Evolutionary conservation across 2,329 filamentous ascomycete genomes (phyloP).

Genomic region (Macrophomina tecta): DNA sequence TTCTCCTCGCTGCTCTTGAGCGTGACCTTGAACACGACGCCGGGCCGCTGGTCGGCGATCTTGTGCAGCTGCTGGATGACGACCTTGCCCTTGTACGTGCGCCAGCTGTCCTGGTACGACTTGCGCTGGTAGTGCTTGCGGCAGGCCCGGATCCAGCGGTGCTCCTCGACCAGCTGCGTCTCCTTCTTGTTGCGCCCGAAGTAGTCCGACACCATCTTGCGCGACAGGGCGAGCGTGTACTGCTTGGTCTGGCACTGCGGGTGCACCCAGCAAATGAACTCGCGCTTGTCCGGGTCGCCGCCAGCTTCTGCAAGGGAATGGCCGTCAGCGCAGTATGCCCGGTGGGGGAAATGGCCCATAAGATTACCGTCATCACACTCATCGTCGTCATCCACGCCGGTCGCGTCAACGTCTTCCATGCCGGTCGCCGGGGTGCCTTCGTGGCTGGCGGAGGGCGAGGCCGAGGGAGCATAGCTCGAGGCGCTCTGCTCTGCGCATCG

Average conservation of each 20-base stretch:
- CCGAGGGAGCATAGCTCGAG: not conserved
- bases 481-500: not conserved
- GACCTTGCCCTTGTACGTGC: constrained; percentile 41
- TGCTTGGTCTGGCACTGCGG: constrained; percentile 41
- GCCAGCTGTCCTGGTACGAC: constrained; percentile 46
- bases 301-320: not conserved
- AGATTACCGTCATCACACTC: not conserved
- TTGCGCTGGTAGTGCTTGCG: constrained; percentile 50
- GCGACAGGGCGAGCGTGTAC: constrained; percentile 40
- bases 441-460: not conserved
- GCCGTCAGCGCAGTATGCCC: not conserved
- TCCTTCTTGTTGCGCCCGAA: constrained; percentile 47
- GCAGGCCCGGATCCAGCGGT: constrained; percentile 44
- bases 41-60: constrained; percentile 40
- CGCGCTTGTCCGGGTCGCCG: constrained; percentile 6
- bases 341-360: not conserved
- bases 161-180: constrained; percentile 37
- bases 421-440: not conserved
- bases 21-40: constrained; percentile 40
- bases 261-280: constrained; percentile 28
- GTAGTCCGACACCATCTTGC: constrained; percentile 48
- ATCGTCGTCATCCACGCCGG: not conserved
- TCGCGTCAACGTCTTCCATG: not conserved
- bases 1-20: constrained; percentile 45
- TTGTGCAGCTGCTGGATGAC: constrained; percentile 42